Evolutionary conservation across 257 asterid genomes (phyloP).

Genomic region (Solanum appendiculatum): DNA sequence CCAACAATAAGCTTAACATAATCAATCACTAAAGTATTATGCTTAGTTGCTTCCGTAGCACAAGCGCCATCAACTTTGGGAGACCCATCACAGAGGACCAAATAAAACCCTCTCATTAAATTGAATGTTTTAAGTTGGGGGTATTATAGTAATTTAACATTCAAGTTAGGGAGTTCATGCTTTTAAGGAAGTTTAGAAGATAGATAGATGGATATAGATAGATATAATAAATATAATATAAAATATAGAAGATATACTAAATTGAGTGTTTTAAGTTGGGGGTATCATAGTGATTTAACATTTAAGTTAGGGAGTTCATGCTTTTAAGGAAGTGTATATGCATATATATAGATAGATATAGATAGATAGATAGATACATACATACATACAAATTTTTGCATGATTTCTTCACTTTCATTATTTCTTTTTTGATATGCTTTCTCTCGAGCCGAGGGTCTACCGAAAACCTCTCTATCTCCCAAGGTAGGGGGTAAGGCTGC

Average conservation of each 20-base stretch:
- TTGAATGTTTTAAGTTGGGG: neutral
- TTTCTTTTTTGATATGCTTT: neutral
- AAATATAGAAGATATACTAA: too few species aligned
- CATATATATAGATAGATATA: too few species aligned
- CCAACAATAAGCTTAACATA: neutral
- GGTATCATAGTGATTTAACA: neutral
- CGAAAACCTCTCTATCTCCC: neutral
- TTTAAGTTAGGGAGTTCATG: neutral
- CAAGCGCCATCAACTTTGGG: neutral
- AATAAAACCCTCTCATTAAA: neutral
- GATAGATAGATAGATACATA: too few species aligned
- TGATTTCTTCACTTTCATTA: neutral
- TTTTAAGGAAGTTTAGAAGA: neutral
- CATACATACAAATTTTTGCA: too few species aligned
- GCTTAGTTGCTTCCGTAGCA: neutral
- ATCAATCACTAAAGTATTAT: neutral
- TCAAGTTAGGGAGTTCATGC: neutral
- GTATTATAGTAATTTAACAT: neutral
- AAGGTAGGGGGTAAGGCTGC: neutral
- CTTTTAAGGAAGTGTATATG: neutral
- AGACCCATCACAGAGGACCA: neutral
- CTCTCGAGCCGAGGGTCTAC: neutral
- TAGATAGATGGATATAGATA: too few species aligned
- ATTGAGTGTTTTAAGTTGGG: neutral
- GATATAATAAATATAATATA: too few species aligned